Base-by-base conservation (phyloP, 257 asterid genomes). In the Solanum pinnatisectum region DNA sequence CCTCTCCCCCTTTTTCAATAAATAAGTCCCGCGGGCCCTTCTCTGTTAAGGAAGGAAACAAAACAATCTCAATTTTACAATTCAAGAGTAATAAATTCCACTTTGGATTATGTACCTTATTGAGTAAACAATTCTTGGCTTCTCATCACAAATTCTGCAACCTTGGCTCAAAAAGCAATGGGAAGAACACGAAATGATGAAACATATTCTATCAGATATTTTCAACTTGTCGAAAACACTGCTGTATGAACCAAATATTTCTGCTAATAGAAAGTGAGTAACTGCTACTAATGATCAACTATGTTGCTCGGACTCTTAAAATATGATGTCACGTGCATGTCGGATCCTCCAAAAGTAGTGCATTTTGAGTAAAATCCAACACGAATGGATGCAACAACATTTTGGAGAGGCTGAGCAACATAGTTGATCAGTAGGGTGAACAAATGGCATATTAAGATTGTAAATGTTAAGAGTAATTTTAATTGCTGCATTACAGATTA, bases 121-220 rank as follows among this genome's bases (percentile, higher is more conserved):
- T 11, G 20, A 1, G 59, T 46, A 46, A 46, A 14, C 0, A 46
- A 46, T 4, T 14, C 1, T 46, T 46, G 20, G 59, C 30, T 23
- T 60, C 32, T 63, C 71, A 68, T 27, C 37, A 30, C 23, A 68
- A 39, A 68, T 13, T 71, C 25, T 27, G 25, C 78, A 87, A 44
- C 94, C 97, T 3, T 94, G 93, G 94, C 77, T 93, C 20, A 89
- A 90, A 84, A 93, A 92, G 94, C 92, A 92, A 84, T 88, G 89
- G 85, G 95, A 94, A 74, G 97, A 93, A 86, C 93, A 91, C 1
- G 92, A 92, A 82, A 90, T 89, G 90, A 89, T 92, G 93, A 93
- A 82, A 52, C 89, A 68, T 92, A 77, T 94, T 4, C 85, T 94
- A 82, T 93, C 93, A 6, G 91, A 90, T 42, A 88, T 94, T 25